Evolutionary conservation across 148 eudicot species (phyloP).

Genomic region (Drosera capensis): DNA sequence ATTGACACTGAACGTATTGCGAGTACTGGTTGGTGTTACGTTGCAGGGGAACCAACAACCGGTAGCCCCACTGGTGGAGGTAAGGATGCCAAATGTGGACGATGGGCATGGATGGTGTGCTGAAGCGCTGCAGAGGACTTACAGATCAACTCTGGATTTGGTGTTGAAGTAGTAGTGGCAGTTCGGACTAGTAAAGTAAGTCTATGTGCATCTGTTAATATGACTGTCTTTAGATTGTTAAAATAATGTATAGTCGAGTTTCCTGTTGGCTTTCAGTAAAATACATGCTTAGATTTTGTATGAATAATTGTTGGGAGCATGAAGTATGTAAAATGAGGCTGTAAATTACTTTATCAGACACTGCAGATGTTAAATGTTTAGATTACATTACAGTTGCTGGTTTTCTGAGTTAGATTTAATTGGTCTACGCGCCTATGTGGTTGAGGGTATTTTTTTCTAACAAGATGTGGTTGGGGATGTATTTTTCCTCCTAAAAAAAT

Average conservation of each 20-base stretch:
- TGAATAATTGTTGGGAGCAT: neutral
- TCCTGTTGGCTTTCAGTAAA: no score
- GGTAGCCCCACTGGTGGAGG: slow-evolving; percentile 60
- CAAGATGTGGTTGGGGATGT: no score
- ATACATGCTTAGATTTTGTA: no score
- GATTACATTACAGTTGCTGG: no score
- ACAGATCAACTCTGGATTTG: slow-evolving; percentile 49
- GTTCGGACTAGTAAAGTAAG: slow-evolving; percentile 7
- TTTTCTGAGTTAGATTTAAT: no score
- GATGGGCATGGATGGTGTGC: slow-evolving; percentile 89
- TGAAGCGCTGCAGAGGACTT: slow-evolving; percentile 42
- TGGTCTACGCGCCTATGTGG: no score
- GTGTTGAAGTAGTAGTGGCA: slow-evolving; percentile 31
- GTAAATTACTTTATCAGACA: no score
- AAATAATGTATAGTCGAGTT: no score
- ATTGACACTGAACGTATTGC: slow-evolving; percentile 61
- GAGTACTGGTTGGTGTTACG: slow-evolving; percentile 51
- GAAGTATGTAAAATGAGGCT: no score
- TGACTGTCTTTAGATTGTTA: neutral
- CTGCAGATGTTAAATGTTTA: no score
- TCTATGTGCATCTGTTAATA: neutral
- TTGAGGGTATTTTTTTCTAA: no score
- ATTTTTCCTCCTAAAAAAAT: no score
- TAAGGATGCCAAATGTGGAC: slow-evolving; percentile 81
- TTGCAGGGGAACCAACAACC: slow-evolving; percentile 41